A percentile compares a stretch with the other conserved stretches of the same genome.
Conservation (phyloP, 805 yeast genomes). For the Wickerhamiella parazyma region DNA sequence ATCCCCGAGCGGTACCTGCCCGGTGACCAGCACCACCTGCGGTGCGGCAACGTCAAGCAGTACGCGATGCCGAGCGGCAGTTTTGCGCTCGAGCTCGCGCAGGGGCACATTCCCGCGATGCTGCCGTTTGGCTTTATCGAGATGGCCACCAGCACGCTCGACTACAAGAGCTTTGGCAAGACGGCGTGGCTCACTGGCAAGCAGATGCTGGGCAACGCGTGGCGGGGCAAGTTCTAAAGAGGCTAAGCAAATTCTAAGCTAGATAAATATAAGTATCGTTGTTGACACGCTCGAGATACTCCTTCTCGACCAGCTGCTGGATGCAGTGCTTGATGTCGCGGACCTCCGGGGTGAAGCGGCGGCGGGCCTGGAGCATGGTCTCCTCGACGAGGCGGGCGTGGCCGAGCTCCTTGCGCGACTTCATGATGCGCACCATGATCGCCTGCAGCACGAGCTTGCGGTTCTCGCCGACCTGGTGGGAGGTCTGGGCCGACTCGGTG, state of each 20-base stretch:
- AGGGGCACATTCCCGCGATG: conserved; percentile 98
- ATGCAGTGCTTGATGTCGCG: conserved; percentile 79
- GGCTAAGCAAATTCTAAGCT: conserved; percentile 32
- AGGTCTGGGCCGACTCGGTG: conserved; percentile 60
- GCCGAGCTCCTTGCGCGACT: conserved; percentile 67
- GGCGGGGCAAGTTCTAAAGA: conserved; percentile 51
- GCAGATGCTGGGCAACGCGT: conserved; percentile 60
- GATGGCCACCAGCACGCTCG: conserved; percentile 66
- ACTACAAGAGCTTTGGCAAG: conserved; percentile 48
- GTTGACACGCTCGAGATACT: conserved; percentile 65
- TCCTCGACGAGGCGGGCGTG: conserved; percentile 78
- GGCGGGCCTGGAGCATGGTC: conserved; percentile 70
- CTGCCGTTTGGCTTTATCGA: conserved; percentile 89
- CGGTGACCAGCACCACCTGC: conserved; percentile 74
- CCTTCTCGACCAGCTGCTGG: conserved; percentile 72
- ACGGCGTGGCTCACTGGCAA: conserved; percentile 65
- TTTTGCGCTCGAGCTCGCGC: conserved; percentile 89
- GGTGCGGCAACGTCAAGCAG: conserved; percentile 65
- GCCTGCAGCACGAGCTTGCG: conserved; percentile 79
- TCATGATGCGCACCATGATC: conserved; percentile 92
- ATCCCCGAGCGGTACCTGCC: conserved; percentile 63
- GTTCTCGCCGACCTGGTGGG: conserved; percentile 72
- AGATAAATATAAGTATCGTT: conserved; percentile 67
- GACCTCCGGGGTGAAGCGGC: conserved; percentile 73
- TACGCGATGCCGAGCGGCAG: conserved; percentile 72